Conservation (phyloP, 2,329 filamentous ascomycete species). For the Cladobotryum mycophilum region DNA sequence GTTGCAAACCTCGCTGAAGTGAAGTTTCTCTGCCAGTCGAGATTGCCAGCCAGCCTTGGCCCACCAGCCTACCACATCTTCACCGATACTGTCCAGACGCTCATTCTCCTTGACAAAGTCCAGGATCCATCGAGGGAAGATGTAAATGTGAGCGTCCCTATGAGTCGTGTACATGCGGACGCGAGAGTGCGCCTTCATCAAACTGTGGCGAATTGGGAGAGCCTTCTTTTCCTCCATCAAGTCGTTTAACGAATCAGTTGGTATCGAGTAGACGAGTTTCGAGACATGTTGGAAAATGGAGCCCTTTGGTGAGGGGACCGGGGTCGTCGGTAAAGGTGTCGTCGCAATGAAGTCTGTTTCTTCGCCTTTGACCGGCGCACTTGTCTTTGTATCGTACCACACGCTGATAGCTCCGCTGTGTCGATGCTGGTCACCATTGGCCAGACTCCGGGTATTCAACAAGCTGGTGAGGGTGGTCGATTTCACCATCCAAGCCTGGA, state of each 20-base stretch:
- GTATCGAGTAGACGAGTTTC: conserved; percentile 79
- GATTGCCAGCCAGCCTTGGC: conserved; percentile 89
- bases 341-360: conserved; percentile 90
- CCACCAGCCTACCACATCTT: conserved; percentile 93
- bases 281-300: conserved; percentile 63
- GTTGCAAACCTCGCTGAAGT: conserved; percentile 55
- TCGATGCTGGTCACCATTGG: conserved; percentile 30
- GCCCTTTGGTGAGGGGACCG: conserved; percentile 39
- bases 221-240: conserved; percentile 68
- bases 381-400: conserved; percentile 80
- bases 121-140: conserved; percentile 87
- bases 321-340: conserved; percentile 55
- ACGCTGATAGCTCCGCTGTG: conserved; percentile 78
- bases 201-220: conserved; percentile 66
- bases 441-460: conserved; percentile 41
- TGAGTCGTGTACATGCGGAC: conserved; percentile 77
- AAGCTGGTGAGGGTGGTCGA: conserved; percentile 62
- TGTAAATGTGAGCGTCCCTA: conserved; percentile 88
- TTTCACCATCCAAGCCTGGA: conserved; percentile 90
- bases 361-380: conserved; percentile 75
- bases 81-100: conserved; percentile 77
- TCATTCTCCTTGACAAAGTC: conserved; percentile 77
- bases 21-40: conserved; percentile 71
- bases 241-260: conserved; percentile 84
- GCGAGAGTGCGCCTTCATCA: conserved; percentile 68